Evolutionary conservation across 345 rosid genomes (phyloP).

Genomic region (Lepidium didymum): DNA sequence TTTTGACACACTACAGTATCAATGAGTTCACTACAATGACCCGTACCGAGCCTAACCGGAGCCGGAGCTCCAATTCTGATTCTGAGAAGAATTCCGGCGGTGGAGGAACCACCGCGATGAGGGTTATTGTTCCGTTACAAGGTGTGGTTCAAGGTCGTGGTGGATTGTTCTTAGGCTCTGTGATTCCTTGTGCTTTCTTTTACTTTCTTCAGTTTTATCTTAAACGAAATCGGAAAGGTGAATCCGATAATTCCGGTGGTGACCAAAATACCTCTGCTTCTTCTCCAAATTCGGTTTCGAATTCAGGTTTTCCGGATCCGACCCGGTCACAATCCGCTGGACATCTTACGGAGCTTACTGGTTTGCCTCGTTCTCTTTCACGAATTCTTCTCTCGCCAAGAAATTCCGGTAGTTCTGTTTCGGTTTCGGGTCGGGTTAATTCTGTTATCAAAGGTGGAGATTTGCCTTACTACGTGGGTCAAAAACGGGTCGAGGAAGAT

Average conservation of each 20-base stretch:
- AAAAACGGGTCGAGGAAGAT: slow-evolving; percentile 53
- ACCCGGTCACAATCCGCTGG: slow-evolving; percentile 46
- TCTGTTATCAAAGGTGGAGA: slow-evolving; percentile 47
- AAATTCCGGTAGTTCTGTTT: slow-evolving; percentile 49
- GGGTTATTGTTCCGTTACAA: slow-evolving; percentile 86
- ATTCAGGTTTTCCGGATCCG: slow-evolving; percentile 23
- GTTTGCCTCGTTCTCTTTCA: slow-evolving; percentile 51
- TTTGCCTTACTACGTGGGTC: slow-evolving; percentile 45
- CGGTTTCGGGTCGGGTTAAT: slow-evolving; percentile 48
- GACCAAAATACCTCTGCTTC: slow-evolving; percentile 16
- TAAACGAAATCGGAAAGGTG: slow-evolving; percentile 49
- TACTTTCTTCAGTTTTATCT: slow-evolving; percentile 88
- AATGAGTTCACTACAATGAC: slow-evolving; percentile 51
- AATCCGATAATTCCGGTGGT: slow-evolving; percentile 28
- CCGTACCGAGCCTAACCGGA: slow-evolving; percentile 33
- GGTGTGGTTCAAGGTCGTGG: slow-evolving; percentile 93
- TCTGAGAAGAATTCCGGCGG: slow-evolving; percentile 20
- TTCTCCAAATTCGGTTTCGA: not conserved
- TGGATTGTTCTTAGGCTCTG: slow-evolving; percentile 81
- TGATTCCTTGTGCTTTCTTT: slow-evolving; percentile 88
- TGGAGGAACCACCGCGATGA: slow-evolving; percentile 71
- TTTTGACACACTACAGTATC: not conserved
- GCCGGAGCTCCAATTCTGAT: slow-evolving; percentile 37
- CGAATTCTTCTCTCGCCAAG: slow-evolving; percentile 65
- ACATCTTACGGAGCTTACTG: slow-evolving; percentile 48